These are phyloP conservation scores for Enterospora canceri DNA, from an alignment of 371 early-diverging fungal species.

Conservation along the genomic window DNA sequence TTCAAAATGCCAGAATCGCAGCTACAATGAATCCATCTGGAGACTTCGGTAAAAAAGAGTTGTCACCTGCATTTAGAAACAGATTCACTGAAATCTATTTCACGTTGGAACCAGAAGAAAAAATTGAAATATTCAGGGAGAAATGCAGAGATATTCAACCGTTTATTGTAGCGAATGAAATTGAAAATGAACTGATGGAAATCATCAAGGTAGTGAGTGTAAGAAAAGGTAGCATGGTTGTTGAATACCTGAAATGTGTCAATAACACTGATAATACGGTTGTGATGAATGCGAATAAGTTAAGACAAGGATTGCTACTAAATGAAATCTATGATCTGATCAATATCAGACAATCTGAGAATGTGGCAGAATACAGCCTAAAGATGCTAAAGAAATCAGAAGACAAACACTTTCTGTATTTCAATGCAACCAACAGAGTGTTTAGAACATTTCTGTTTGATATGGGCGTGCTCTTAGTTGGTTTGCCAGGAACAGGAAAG, in stretches of 20 bases:
- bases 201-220: not conserved
- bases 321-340: not conserved
- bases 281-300: not conserved
- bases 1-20: slow-evolving; percentile 70
- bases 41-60: slow-evolving; percentile 96
- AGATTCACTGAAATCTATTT: slow-evolving; percentile 91
- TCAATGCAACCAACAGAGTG: slow-evolving; percentile 68
- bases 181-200: not conserved
- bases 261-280: not conserved
- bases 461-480: slow-evolving; percentile 87
- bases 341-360: not conserved
- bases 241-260: slow-evolving; percentile 15
- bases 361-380: not conserved
- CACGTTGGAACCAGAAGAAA: slow-evolving; percentile 27
- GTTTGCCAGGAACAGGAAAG: slow-evolving; percentile 91
- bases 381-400: slow-evolving; percentile 5
- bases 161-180: too few species aligned
- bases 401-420: slow-evolving; percentile 43
- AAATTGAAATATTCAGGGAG: slow-evolving; percentile 20
- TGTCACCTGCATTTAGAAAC: slow-evolving; percentile 92
- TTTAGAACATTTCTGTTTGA: slow-evolving; percentile 67
- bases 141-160: not conserved
- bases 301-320: too few species aligned
- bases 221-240: slow-evolving; percentile 13
- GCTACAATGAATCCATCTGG: slow-evolving; percentile 99